These are phyloP conservation scores for Myxozyma sirexii DNA, from an alignment of 805 yeast genomes.

Conservation along the genomic window DNA sequence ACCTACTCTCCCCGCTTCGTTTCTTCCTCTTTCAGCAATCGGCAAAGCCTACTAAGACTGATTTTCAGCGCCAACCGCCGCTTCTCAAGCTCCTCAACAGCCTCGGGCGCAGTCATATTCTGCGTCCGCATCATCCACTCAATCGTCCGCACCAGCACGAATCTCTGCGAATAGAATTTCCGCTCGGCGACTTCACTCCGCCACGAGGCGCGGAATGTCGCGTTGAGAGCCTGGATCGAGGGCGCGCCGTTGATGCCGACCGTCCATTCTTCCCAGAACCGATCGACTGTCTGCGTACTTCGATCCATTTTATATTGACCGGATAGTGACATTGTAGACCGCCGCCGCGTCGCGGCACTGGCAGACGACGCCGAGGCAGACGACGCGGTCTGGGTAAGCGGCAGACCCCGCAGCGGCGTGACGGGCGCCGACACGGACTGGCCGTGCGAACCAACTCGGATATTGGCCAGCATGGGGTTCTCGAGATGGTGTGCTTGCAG, in stretches of 20 bases:
- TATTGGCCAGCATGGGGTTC: conserved; percentile 15
- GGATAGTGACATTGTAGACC: conserved; percentile 6
- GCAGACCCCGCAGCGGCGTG: conserved; percentile 16
- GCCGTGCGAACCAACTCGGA: conserved; percentile 8
- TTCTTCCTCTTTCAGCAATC: conserved; percentile 30
- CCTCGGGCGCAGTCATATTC: conserved; percentile 23
- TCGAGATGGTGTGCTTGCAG: conserved; percentile 5
- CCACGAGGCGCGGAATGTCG: conserved; percentile 49
- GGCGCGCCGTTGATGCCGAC: conserved; percentile 49
- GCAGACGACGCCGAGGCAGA: conserved; percentile 8
- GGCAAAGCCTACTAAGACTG: conserved; percentile 31
- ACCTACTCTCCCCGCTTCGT: conserved; percentile 22
- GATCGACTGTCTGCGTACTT: conserved; percentile 31
- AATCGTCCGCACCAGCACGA: conserved; percentile 32
- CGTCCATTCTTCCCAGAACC: conserved; percentile 46
- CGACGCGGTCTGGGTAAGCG: neutral
- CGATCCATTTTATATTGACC: conserved; percentile 33
- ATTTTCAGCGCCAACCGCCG: conserved; percentile 25
- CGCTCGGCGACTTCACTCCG: conserved; percentile 40
- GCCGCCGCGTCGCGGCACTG: conserved; percentile 6
- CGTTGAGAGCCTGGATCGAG: conserved; percentile 47
- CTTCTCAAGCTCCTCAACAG: conserved; percentile 33
- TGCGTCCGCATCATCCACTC: conserved; percentile 30
- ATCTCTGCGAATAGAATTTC: conserved; percentile 32
- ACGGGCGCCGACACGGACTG: conserved; percentile 21